A percentile compares a stretch with the other conserved stretches of the same genome.
Evolutionary conservation across 1,284 basidiomycete genomes (phyloP).

Genomic region (Phenoliferia sp.): DNA sequence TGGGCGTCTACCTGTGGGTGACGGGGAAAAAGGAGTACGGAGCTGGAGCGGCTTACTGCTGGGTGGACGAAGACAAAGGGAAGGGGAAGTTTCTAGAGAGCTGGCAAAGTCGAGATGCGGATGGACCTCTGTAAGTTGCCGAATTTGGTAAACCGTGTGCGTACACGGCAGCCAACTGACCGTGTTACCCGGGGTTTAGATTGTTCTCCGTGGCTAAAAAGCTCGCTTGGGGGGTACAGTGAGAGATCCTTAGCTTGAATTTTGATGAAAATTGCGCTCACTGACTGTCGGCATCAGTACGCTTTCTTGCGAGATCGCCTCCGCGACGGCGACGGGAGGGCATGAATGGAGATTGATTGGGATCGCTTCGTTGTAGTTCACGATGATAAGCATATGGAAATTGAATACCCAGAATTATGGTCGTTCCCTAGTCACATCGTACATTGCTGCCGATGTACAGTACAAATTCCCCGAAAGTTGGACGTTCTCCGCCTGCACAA

Average conservation of each 20-base stretch:
- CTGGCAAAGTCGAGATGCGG: background rate
- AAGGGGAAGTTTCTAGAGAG: background rate
- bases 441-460: no score
- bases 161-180: background rate
- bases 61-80: background rate
- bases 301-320: background rate
- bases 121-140: background rate
- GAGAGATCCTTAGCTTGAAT: background rate
- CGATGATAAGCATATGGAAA: no score
- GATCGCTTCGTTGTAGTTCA: background rate
- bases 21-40: background rate
- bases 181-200: background rate
- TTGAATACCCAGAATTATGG: no score
- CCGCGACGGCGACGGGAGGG: background rate
- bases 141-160: background rate
- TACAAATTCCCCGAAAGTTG: no score
- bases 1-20: constrained; percentile 16
- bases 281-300: background rate
- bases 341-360: background rate
- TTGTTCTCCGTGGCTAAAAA: background rate
- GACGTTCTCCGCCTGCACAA: no score
- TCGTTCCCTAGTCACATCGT: no score
- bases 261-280: background rate
- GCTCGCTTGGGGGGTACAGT: background rate
- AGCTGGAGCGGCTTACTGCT: background rate